Base-by-base conservation (phyloP, 2,329 filamentous ascomycete genomes). In the Talaromyces sp. region DNA sequence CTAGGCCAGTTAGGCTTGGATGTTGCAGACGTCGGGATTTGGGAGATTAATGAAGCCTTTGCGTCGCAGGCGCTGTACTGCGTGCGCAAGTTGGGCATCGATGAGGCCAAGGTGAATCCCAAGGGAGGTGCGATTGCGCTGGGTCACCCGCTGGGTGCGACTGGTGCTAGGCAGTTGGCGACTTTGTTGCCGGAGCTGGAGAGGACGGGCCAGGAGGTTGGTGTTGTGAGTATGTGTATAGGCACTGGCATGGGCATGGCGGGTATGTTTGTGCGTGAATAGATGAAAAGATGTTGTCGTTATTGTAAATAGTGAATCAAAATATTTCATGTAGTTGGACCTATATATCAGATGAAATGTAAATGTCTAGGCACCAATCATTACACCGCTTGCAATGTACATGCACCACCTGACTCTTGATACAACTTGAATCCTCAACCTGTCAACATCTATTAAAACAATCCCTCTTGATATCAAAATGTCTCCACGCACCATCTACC, bases 21-120 rank as follows among this genome's bases (percentile, higher is more conserved):
- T 50, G 87, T 80, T 13, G 79, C 81, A 2, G 91, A 97, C 61
- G 85, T 98, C 0, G 84, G 88, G 38, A 80, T 95, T 10, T 97
- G 92, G 92, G 93, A 97, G 80, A 89, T 97, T 75, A 97, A 97
- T 75, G 93, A 97, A 83, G 85, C 85, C 14, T 88, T 88, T 71
- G 85, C 84, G 4, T 83, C 80, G 55, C 85, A 87, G 69, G 83
- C 84, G 43, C 69, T 88, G 57, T 84, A 96, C 77, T 93, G 89
- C 68, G 77, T 93, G 52, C 80, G 91, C 62, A 83, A 86, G 68
- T 65, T 80, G 24, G 69, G 84, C 70, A 66, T 86, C 78, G 82
- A 87, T 67, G 77, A 84, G 59, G 85, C 84, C 8, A 88, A 84
- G 76, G 89, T 97, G 19, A 98, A 98, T 77, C 91, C 91, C 0